Evolutionary conservation across 1,284 basidiomycete genomes (phyloP).

Genomic region (Ustilago cynodontis): DNA sequence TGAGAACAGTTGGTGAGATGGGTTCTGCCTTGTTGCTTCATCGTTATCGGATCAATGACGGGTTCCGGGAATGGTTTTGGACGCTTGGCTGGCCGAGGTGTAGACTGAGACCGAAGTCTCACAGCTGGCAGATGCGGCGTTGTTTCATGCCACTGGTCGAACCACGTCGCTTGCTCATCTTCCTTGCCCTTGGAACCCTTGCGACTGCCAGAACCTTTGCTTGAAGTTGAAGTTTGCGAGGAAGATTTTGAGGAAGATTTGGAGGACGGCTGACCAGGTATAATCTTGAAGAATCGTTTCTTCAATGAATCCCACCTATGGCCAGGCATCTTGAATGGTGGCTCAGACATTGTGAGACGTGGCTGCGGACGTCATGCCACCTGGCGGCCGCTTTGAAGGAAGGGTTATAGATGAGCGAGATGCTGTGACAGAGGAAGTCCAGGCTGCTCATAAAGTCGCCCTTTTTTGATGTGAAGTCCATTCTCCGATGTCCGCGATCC

Average conservation of each 20-base stretch:
- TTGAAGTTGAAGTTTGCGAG: not conserved
- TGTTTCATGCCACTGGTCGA: not conserved
- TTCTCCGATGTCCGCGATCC: conserved; percentile 15
- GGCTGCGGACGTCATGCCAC: not conserved
- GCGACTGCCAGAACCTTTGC: not conserved
- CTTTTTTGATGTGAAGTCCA: conserved; percentile 2
- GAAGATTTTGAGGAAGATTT: not conserved
- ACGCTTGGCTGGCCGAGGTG: not conserved
- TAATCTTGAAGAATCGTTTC: conserved; percentile 53
- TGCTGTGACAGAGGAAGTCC: not conserved
- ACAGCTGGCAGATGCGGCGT: conserved; percentile 20
- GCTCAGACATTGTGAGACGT: conserved; percentile 26
- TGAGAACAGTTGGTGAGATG: not conserved
- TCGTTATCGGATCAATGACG: conserved; percentile 14
- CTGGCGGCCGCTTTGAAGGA: not conserved
- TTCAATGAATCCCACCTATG: conserved; percentile 45
- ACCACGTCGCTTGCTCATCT: not conserved
- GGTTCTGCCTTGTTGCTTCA: conserved; percentile 14
- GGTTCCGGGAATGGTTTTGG: not conserved
- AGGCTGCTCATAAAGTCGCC: not conserved
- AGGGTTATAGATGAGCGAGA: not conserved
- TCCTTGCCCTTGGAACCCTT: not conserved
- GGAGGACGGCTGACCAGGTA: conserved; percentile 4
- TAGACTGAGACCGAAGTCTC: not conserved
- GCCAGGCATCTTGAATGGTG: conserved; percentile 47